Evolutionary conservation across 768 basidiomycete genomes (phyloP), one percentile per base, ranked within the genome.

Genomic region (Tricholoma flavovirens): DNA sequence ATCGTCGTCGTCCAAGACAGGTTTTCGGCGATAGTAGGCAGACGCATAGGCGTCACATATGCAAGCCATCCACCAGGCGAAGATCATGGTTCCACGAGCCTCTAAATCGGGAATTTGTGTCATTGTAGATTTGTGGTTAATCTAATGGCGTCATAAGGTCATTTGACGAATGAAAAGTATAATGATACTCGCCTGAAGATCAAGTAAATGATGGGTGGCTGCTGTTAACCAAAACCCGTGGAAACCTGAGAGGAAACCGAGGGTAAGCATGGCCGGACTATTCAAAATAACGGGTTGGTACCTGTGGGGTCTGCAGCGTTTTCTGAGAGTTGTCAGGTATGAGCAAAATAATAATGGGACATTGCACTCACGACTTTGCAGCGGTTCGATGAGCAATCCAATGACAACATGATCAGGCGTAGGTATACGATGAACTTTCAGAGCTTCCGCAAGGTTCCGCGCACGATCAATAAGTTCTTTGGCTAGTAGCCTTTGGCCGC

Each of bases 51-150:
- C 90, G 64, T 97, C 94, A 32, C 82, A 78, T 46, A 93, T 75
- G 69, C 87, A 90, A 7, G 92, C 86, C 83, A 93, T 88, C 92
- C 93, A 95, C 88, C 93, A 94, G 1, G 92, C 87, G 65, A 92
- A 93, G 51, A 90, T 87, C 86, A 93, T 89, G 5, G 87, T 90
- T 22, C 88, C 87, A 52, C 87, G 83, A 50, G 77, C 83, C 64
- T 91, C 90, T 38, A 82, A 77, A 66, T 90, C 88, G 59, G 82
- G 78, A 60, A 90, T 88, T 56, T 77, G 82, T 9, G 81, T 77
- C 75, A 88, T 84, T 35, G 86, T 86, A 3, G 88, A 83, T 68
- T 89, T 90, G 64, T 90, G 88, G 70, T 91, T 92, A 68, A 92
- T 89, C 89, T 91, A 63, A 66, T 21, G 19, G 45, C 42, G 45